These are phyloP conservation scores for Massospora cicadina DNA, from an alignment of 371 early-diverging fungal genomes.

Conservation along the genomic window DNA sequence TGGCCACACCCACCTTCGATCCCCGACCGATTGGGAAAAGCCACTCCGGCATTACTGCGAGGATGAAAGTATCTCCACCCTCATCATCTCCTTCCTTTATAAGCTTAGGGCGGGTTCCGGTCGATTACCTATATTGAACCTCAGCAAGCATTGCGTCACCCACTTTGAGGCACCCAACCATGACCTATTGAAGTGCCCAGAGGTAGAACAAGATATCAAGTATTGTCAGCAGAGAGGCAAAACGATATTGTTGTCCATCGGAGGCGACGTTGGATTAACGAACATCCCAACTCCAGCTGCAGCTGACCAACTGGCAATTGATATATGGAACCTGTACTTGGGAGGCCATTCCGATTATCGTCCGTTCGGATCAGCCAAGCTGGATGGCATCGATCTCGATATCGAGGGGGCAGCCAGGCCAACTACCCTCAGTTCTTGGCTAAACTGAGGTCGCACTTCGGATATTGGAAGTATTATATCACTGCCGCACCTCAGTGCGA, in stretches of 20 bases:
- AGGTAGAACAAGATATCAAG: slow-evolving; percentile 35
- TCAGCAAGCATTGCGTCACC: slow-evolving; percentile 36
- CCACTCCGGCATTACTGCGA: slow-evolving; percentile 37
- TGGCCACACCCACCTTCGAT: slow-evolving; percentile 10
- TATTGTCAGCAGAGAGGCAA: slow-evolving; percentile 40
- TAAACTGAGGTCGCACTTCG: not conserved
- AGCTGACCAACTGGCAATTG: slow-evolving; percentile 32
- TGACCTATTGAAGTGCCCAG: slow-evolving; percentile 29
- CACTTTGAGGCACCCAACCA: slow-evolving; percentile 26
- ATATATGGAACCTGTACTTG: slow-evolving; percentile 40
- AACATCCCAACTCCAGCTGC: slow-evolving; percentile 25
- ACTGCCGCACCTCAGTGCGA: slow-evolving; percentile 59
- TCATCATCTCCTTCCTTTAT: slow-evolving; percentile 38
- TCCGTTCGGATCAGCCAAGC: slow-evolving; percentile 34
- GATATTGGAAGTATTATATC: slow-evolving; percentile 30
- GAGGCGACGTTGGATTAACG: slow-evolving; percentile 44
- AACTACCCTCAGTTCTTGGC: not conserved
- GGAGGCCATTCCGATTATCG: slow-evolving; percentile 25
- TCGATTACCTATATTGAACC: slow-evolving; percentile 25
- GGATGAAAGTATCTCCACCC: slow-evolving; percentile 25
- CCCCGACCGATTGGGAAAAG: slow-evolving; percentile 14
- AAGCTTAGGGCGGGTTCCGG: slow-evolving; percentile 32
- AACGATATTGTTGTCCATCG: slow-evolving; percentile 38
- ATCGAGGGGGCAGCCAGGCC: slow-evolving; percentile 23
- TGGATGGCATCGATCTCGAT: slow-evolving; percentile 56